Evolutionary conservation across 495 filamentous ascomycete species (phyloP).

Genomic region (Physcia stellaris): DNA sequence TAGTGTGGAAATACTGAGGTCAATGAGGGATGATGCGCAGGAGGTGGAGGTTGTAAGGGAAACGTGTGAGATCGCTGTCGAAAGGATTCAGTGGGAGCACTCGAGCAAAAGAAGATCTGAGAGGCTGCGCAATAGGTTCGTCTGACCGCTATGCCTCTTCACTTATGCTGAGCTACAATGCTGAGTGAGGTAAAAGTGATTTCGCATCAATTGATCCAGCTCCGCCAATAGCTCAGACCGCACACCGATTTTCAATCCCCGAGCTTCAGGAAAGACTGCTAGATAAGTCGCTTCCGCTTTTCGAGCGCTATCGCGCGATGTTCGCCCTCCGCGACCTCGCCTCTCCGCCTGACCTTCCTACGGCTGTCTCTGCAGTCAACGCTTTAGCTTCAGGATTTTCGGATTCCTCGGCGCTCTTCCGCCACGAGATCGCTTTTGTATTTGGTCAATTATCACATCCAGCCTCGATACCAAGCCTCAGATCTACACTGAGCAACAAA

Average conservation of each 20-base stretch:
- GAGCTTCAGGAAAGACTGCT: constrained; percentile 64
- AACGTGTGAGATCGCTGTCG: constrained; percentile 94
- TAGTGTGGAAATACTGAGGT: constrained; percentile 57
- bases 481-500: constrained; percentile 59
- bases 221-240: constrained; percentile 60
- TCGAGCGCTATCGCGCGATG: constrained; percentile 94
- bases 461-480: constrained; percentile 83
- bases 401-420: constrained; percentile 85
- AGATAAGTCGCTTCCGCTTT: constrained; percentile 65
- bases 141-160: constrained; percentile 6
- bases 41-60: constrained; percentile 75
- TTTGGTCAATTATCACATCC: constrained; percentile 94
- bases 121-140: constrained; percentile 64
- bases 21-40: constrained; percentile 52
- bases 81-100: constrained; percentile 86
- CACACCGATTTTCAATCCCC: constrained; percentile 45
- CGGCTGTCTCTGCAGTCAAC: constrained; percentile 67
- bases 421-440: constrained; percentile 96
- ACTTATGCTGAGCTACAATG: constrained; percentile 12
- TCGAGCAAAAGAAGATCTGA: constrained; percentile 56
- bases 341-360: constrained; percentile 80
- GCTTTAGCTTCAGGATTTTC: constrained; percentile 76
- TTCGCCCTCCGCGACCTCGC: constrained; percentile 89
- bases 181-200: constrained; percentile 40
- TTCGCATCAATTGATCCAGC: constrained; percentile 95